phyloP scores from a whole-genome alignment of 2,329 filamentous ascomycete genomes.

The Mollisiaceae sp. region DNA sequence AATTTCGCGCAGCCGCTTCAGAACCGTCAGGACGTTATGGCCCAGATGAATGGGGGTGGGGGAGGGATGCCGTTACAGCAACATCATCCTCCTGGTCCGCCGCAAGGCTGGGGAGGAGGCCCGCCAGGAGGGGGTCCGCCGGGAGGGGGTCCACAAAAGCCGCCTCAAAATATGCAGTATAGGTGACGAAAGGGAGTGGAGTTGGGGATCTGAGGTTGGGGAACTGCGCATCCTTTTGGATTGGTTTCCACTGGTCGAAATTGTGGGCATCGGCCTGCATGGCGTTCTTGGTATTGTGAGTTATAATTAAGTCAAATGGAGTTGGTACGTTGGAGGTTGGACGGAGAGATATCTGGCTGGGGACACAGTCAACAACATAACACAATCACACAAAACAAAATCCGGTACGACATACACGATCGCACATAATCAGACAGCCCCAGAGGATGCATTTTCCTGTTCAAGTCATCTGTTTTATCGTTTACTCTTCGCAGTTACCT shows the following conservation, averaged over 20 bases:
- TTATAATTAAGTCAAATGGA: not conserved
- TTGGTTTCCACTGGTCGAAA: not conserved
- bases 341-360: not conserved
- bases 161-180: conserved; percentile 41
- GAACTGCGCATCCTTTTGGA: not conserved
- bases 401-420: not conserved
- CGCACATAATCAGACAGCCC: not conserved
- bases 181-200: conserved; percentile 24
- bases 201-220: not conserved
- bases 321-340: conserved; percentile 2
- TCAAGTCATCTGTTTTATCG: not conserved
- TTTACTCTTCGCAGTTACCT: not conserved
- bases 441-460: not conserved
- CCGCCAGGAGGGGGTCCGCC: conserved; percentile 29
- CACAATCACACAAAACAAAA: not conserved
- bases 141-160: conserved; percentile 29
- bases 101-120: conserved; percentile 38
- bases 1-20: conserved; percentile 73
- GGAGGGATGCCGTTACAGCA: conserved; percentile 39
- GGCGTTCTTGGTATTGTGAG: conserved; percentile 6
- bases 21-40: conserved; percentile 42
- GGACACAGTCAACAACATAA: not conserved
- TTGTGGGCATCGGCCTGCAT: not conserved
- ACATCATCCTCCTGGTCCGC: conserved; percentile 29
- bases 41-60: conserved; percentile 33